These are phyloP conservation scores for Lactarius vividus DNA, from an alignment of 768 basidiomycete genomes.

Conservation along the genomic window DNA sequence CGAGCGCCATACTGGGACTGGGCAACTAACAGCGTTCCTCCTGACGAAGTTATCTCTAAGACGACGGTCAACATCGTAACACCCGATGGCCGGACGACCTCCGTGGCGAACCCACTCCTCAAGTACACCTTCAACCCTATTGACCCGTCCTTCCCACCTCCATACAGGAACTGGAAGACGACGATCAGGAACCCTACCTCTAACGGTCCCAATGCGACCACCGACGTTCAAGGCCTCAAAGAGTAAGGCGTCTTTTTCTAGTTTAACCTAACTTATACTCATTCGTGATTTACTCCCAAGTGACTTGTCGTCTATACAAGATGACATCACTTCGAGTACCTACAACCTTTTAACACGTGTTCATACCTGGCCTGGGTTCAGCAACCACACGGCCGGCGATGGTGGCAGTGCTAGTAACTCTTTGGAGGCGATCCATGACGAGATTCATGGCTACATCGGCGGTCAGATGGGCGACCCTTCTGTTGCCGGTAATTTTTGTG, in stretches of 20 bases:
- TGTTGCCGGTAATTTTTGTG: slow-evolving; percentile 39
- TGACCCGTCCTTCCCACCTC: slow-evolving; percentile 13
- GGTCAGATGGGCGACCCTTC: slow-evolving; percentile 29
- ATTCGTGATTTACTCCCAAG: neutral
- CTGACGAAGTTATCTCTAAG: slow-evolving; percentile 39
- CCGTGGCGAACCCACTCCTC: slow-evolving; percentile 37
- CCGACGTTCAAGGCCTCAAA: slow-evolving; percentile 34
- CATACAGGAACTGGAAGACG: slow-evolving; percentile 12
- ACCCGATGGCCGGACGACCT: slow-evolving; percentile 33
- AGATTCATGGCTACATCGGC: slow-evolving; percentile 37
- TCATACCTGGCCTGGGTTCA: slow-evolving; percentile 44
- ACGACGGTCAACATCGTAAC: slow-evolving; percentile 37
- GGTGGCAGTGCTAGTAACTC: slow-evolving; percentile 44
- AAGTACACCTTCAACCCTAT: slow-evolving; percentile 40
- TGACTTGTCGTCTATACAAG: slow-evolving; percentile 16
- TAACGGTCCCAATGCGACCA: slow-evolving; percentile 9
- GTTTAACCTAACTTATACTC: neutral
- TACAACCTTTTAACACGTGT: slow-evolving; percentile 40
- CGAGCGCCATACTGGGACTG: slow-evolving; percentile 54
- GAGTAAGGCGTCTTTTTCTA: slow-evolving; percentile 28
- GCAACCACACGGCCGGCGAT: slow-evolving; percentile 42
- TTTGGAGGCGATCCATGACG: slow-evolving; percentile 50
- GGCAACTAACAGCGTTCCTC: slow-evolving; percentile 41
- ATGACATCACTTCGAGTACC: slow-evolving; percentile 11
- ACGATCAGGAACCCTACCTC: slow-evolving; percentile 21